Evolutionary conservation across 2,329 filamentous ascomycete species (phyloP).

Genomic region (Ustulina deusta): DNA sequence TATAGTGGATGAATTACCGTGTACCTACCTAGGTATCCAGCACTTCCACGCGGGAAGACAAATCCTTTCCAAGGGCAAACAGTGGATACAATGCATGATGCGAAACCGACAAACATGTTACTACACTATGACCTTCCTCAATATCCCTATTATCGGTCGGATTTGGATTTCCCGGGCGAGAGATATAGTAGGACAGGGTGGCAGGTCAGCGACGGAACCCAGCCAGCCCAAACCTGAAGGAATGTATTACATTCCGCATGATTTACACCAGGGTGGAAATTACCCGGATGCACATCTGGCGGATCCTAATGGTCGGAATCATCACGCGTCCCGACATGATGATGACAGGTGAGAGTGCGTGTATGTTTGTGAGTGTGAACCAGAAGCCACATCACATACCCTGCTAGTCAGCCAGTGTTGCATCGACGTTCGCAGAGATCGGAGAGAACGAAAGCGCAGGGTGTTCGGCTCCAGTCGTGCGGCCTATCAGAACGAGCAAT

Average conservation of each 20-base stretch:
- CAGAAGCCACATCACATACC: conserved; percentile 26
- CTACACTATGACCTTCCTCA: neutral
- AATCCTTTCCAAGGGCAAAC: neutral
- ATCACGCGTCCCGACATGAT: conserved; percentile 21
- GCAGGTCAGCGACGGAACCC: conserved; percentile 3
- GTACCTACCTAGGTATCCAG: conserved; percentile 1
- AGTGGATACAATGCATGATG: conserved; percentile 17
- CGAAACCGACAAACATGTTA: conserved; percentile 8
- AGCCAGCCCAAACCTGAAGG: conserved; percentile 8
- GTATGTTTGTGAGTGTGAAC: conserved; percentile 5
- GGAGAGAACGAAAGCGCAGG: conserved; percentile 11
- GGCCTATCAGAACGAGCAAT: conserved; percentile 33
- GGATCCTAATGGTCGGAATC: conserved; percentile 23
- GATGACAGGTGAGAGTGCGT: conserved; percentile 17
- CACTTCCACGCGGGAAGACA: neutral
- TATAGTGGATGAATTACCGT: conserved; percentile 12
- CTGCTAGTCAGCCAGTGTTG: conserved; percentile 19
- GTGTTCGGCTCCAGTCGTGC: conserved; percentile 6
- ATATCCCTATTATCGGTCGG: conserved; percentile 14
- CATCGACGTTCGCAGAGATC: conserved; percentile 16
- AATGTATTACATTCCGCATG: conserved; percentile 23
- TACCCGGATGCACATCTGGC: conserved; percentile 30
- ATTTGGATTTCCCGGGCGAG: conserved; percentile 1
- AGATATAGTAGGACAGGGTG: neutral
- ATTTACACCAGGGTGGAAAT: conserved; percentile 14